Conservation (phyloP, 495 filamentous ascomycete species). For the Hyaloscypha bicolor region DNA sequence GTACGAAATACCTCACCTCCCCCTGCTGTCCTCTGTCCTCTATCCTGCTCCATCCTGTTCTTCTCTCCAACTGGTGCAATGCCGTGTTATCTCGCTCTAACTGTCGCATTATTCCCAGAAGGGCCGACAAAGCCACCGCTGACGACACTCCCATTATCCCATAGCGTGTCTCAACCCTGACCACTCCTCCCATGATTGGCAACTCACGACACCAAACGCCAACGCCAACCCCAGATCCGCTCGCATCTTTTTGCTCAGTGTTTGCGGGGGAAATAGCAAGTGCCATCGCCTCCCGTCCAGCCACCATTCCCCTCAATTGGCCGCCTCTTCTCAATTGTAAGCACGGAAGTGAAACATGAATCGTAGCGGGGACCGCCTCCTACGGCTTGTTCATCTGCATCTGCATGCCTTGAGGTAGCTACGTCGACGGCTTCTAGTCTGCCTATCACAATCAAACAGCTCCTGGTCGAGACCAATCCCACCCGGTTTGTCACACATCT, state of each 20-base stretch:
- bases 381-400: background rate
- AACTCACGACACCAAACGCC: background rate
- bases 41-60: background rate
- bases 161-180: background rate
- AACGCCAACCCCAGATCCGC: background rate
- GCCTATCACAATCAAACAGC: background rate
- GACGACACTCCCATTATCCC: background rate
- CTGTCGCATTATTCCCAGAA: background rate
- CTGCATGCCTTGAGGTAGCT: background rate
- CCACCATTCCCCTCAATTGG: background rate
- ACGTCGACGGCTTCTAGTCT: constrained; percentile 5
- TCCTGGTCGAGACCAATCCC: background rate
- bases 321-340: background rate
- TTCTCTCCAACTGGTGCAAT: background rate
- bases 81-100: background rate
- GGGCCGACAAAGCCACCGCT: background rate
- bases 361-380: background rate
- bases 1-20: too few species aligned
- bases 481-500: background rate
- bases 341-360: background rate
- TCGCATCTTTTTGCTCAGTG: background rate
- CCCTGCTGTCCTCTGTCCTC: too few species aligned
- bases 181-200: background rate
- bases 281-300: background rate
- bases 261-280: background rate